phyloP scores from a whole-genome alignment of 148 eudicot genomes.

The Vaccinium myrtillus region DNA sequence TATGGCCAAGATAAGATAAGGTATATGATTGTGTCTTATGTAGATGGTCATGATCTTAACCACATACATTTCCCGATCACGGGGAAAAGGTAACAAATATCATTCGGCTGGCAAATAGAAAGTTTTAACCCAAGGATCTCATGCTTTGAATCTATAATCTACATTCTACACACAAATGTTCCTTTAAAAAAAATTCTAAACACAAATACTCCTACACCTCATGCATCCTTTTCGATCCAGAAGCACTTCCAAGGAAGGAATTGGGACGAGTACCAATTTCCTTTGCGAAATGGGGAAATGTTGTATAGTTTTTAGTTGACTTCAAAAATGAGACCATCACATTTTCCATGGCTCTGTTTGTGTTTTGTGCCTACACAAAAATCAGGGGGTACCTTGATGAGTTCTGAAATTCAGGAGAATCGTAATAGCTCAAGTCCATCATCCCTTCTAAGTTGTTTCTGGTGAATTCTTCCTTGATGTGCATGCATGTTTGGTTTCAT shows the following conservation, averaged over 20 bases:
- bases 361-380: not conserved
- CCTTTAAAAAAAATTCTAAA: too few relatives aligned
- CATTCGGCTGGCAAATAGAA: not conserved
- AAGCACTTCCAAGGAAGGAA: not conserved
- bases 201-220: not conserved
- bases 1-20: not conserved
- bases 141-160: not conserved
- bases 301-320: not conserved
- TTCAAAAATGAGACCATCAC: not conserved
- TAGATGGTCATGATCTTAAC: not conserved
- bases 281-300: not conserved
- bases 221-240: not conserved
- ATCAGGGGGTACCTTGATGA: slow-evolving; percentile 6
- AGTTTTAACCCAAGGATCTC: not conserved
- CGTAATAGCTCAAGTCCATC: not conserved
- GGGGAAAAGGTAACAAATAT: not conserved
- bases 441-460: not conserved
- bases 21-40: not conserved
- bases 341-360: not conserved
- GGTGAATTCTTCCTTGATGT: not conserved
- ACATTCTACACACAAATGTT: not conserved
- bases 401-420: slow-evolving; percentile 3
- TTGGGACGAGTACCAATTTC: not conserved
- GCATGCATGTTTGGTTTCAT: slow-evolving; percentile 8
- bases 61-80: not conserved